Evolutionary conservation across 1,139 yeast genomes (phyloP), one percentile per base, ranked within the genome.

Genomic region (Groenewaldozyma auringiensis): DNA sequence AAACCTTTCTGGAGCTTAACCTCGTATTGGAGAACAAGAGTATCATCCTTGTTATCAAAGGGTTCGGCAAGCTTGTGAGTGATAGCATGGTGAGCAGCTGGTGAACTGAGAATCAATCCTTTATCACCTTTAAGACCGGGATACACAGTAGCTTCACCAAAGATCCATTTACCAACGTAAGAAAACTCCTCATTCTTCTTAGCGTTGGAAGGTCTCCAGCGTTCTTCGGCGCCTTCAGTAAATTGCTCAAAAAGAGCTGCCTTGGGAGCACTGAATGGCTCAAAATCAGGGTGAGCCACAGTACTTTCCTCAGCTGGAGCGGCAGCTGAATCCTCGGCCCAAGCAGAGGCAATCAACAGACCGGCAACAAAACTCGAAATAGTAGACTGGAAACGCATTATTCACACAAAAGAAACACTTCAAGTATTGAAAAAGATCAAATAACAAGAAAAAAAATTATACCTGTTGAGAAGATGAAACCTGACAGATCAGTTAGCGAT

Each of bases 1-100:
- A 86, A 68, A 2, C 84, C 86, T 40, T 79, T 70, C 66, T 88
- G 95, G 38, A 82, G 66, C 67, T 87, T 88, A 47, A 86, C 84
- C 64, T 88, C 96, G 63, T 86, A 88, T 66, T 88, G 97, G 40
- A 87, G 66, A 6, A 89, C 95, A 53, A 89, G 69, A 20, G 87
- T 81, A 45, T 78, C 70, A 54, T 72, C 74, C 20, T 69, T 72
- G 62, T 81, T 72, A 61, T 75, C 74, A 47, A 85, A 70, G 1
- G 80, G 74, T 41, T 65, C 52, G 22, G 74, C 75, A 42, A 87
- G 71, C 53, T 72, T 66, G 45, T 77, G 74, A 18, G 85, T 78
- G 52, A 87, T 83, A 25, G 94, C 95, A 64, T 85, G 87, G 57
- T 78, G 84, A 37, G 88, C 79, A 40, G 94, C 92, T 43, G 78